Base-by-base conservation (phyloP, 805 yeast species). In the Myxozyma mucilagina region DNA sequence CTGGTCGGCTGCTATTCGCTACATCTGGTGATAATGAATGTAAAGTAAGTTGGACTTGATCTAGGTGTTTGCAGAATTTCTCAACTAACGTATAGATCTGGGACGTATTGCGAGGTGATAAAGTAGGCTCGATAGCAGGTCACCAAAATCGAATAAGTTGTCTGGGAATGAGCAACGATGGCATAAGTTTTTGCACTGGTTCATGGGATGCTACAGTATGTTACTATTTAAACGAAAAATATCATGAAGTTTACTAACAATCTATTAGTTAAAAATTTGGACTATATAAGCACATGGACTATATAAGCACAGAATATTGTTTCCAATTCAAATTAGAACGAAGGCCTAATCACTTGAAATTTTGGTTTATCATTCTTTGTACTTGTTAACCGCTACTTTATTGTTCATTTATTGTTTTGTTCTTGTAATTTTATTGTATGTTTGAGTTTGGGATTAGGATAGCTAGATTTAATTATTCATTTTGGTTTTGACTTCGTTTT, bases 21-120 rank as follows among this genome's bases (percentile, higher is more conserved):
- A 86, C 93, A 55, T 89, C 89, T 71, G 83, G 90, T 0, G 94
- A 90, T 59, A 80, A 82, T 57, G 87, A 89, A 1, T 86, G 93
- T 67, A 51, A 55, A 38, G 67, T 64, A 31, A 7, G 65, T 32
- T 16, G 11, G 32, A 13, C 36, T 2, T 20, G 43, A 36, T 6
- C 31, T 43, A 4, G 39, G 4, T 16, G 18, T 38, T 16, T 35
- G 8, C 5, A 13, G 4, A 14, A 18, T 44, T 50, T 7, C 14
- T 18, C 3, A 20, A 14, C n/a, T 24, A 31, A 8, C 14, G 8
- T 16, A 34, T 75, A 87, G 18, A 79, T 87, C 2, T 89, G 96
- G 94, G 97, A 91, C 71, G 75, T 82, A 1, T 74, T 91, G 16
- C 84, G 82, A 59, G 84, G 84, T 13, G 84, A 83, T 57, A 75